Conservation (phyloP, 2,329 filamentous ascomycete genomes). For the Tricladium varicosporioides region DNA sequence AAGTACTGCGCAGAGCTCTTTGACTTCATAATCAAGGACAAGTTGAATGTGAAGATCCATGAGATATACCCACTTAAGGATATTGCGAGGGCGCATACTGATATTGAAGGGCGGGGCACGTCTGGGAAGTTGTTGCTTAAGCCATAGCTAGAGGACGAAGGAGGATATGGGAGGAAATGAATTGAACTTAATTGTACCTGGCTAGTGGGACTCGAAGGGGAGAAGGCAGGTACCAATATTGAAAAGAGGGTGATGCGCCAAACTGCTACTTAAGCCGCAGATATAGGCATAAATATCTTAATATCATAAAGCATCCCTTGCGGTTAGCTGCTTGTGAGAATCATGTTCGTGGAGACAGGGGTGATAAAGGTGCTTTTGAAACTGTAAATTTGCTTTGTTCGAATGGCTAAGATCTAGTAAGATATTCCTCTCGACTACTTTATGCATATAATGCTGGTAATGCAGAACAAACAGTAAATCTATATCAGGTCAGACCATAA, state of each 20-base stretch:
- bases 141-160: conserved; percentile 40
- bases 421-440: not conserved
- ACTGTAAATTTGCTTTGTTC: not conserved
- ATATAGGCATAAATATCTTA: no score
- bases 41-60: conserved; percentile 72
- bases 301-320: no score
- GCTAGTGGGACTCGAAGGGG: no score
- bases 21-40: conserved; percentile 64
- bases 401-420: not conserved
- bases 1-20: conserved; percentile 72
- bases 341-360: no score
- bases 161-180: no score
- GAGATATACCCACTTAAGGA: conserved; percentile 75
- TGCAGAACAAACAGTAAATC: not conserved
- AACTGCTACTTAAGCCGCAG: no score
- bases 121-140: conserved; percentile 80
- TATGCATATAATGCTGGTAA: not conserved
- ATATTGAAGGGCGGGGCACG: conserved; percentile 79
- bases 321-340: no score
- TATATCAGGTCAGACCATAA: not conserved
- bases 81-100: conserved; percentile 67
- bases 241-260: no score
- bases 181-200: no score
- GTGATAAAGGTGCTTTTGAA: no score
- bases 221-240: no score